These are phyloP conservation scores for Aristolochia californica DNA, from an alignment of 164 flowering plant species.

Conservation along the genomic window DNA sequence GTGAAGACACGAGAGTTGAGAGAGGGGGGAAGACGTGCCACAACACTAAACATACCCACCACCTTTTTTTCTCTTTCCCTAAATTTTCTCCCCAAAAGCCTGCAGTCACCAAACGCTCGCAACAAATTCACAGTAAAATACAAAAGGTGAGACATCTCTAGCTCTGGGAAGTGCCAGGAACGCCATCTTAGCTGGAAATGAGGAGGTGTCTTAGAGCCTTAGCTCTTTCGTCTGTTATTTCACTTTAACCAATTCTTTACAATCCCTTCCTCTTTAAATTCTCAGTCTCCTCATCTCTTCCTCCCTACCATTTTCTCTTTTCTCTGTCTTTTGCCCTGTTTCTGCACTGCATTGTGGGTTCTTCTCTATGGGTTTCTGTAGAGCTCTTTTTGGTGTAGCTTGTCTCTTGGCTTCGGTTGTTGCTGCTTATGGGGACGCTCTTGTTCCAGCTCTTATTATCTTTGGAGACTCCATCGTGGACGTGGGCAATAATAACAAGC, in stretches of 20 bases:
- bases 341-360: no score
- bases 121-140: conserved; percentile 1
- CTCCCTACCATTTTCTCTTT: background rate
- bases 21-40: no score
- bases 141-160: conserved; percentile 2
- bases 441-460: conserved; percentile 69
- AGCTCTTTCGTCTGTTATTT: conserved; percentile 5
- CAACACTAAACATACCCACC: background rate
- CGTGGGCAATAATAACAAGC: conserved; percentile 74
- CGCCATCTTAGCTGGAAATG: conserved; percentile 19
- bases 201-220: conserved; percentile 16
- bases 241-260: conserved; percentile 15
- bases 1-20: no score
- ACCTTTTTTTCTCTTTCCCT: background rate
- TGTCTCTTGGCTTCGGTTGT: conserved; percentile 7
- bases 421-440: conserved; percentile 38
- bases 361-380: conserved; percentile 20
- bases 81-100: background rate
- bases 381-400: conserved; percentile 7
- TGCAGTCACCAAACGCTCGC: background rate
- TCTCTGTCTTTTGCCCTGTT: background rate
- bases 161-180: conserved; percentile 18
- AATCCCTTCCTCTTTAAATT: conserved; percentile 8
- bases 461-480: conserved; percentile 95
- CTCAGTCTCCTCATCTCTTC: background rate